Base-by-base conservation (phyloP, 2,329 filamentous ascomycete genomes). In the Orbilia brochopaga region DNA sequence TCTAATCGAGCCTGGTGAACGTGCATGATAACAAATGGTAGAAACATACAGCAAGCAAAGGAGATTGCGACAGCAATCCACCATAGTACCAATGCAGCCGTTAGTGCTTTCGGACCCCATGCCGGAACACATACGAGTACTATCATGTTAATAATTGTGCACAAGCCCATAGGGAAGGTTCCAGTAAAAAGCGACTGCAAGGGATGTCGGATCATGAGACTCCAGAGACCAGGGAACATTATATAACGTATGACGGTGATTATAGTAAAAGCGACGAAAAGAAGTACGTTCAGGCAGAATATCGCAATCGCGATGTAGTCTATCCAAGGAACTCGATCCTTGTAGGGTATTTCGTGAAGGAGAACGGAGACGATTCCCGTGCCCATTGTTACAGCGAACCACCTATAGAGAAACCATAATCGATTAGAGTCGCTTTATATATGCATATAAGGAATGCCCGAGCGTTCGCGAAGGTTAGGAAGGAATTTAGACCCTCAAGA, bases 121-220 rank as follows among this genome's bases (percentile, higher is more conserved):
- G n/a, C n/a, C n/a, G 83, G 83, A 6, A 83, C 81, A 77, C 87
- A 88, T 35, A 86, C 81, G 32, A 85, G 81, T 11, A 86, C 81
- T 77, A 86, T 84, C 83, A 87, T 86, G 73, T 87, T 86, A 69
- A 90, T 83, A 44, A 90, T 85, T 1, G 87, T 90, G 0, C 86
- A 85, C 66, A 90, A 83, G 0, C 83, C 87, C 86, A 90, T 90
- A 0, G 87, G 87, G 32, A 89, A 83, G 0, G 86, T 88, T 0
- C 85, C 88, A 2, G 91, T 79, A 74, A 90, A 91, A 59, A 91
- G 81, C 0, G 85, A 87, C 76, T 91, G 86, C 0, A 83, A 83
- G 0, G 86, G 87, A 76, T 91, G 86, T 1, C 81, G 79, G 37
- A 90, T 83, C 87, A 91, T 89, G 15, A 83, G 85, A 0, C 67